phyloP scores from a whole-genome alignment of 2,329 filamentous ascomycete species.

The Ophiostoma himal-ulmi region DNA sequence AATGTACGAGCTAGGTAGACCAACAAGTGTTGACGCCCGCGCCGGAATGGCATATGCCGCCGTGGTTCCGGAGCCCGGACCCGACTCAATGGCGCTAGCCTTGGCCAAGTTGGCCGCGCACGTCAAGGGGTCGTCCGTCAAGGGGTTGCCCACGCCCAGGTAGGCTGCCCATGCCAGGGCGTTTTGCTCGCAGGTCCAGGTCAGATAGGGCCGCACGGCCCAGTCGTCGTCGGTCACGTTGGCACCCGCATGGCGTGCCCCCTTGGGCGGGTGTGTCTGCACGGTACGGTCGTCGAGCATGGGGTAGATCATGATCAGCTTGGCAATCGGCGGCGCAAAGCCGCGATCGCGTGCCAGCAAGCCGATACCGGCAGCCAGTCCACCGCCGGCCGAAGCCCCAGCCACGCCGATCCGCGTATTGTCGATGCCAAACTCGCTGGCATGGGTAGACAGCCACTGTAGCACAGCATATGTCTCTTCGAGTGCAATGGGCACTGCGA shows the following conservation, averaged over 20 bases:
- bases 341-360: constrained; percentile 39
- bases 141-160: constrained; percentile 23
- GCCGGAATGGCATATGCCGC: constrained; percentile 25
- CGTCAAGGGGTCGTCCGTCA: constrained; percentile 12
- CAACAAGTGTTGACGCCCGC: constrained; percentile 26
- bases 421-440: constrained; percentile 28
- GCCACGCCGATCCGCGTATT: constrained; percentile 28
- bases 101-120: constrained; percentile 19
- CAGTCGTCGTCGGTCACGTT: constrained; percentile 20
- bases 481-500: constrained; percentile 40
- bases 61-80: constrained; percentile 16
- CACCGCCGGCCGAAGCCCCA: constrained; percentile 31
- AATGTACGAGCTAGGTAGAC: constrained; percentile 36
- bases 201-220: constrained; percentile 22
- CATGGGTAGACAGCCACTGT: constrained; percentile 34
- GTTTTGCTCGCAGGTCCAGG: constrained; percentile 28
- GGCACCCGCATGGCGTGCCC: constrained; percentile 24
- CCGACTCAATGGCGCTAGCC: constrained; percentile 7
- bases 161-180: constrained; percentile 30
- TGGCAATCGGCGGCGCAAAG: constrained; percentile 31
- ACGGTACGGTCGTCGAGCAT: constrained; percentile 36
- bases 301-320: constrained; percentile 35
- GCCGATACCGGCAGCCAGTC: constrained; percentile 29
- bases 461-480: constrained; percentile 36
- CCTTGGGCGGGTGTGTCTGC: constrained; percentile 15